Conservation (phyloP, 1,139 yeast species). For the Suhomyces panamericanus region DNA sequence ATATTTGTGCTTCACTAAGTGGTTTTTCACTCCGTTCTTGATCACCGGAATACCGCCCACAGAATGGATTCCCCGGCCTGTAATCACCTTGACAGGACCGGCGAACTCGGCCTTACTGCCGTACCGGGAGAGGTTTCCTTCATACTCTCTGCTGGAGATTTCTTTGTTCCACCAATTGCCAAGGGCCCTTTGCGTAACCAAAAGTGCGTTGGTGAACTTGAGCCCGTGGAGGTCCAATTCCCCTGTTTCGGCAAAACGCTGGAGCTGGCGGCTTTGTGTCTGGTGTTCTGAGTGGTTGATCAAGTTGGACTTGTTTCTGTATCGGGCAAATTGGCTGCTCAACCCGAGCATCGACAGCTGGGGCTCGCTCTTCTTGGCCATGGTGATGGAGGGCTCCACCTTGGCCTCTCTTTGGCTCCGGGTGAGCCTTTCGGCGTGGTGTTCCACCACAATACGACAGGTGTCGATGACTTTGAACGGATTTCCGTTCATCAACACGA, state of each 20-base stretch:
- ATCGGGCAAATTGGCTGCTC: slow-evolving; percentile 15
- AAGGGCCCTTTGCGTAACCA: slow-evolving; percentile 32
- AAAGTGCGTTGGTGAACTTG: slow-evolving; percentile 45
- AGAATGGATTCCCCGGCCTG: slow-evolving; percentile 69
- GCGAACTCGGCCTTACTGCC: slow-evolving; percentile 35
- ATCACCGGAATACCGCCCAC: slow-evolving; percentile 50
- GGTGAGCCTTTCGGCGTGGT: slow-evolving; percentile 21
- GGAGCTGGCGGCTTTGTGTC: slow-evolving; percentile 2
- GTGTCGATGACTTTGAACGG: slow-evolving; percentile 31
- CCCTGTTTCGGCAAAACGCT: slow-evolving; percentile 14
- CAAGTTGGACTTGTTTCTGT: slow-evolving; percentile 8
- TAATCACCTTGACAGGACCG: slow-evolving; percentile 43
- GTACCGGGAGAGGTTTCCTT: slow-evolving; percentile 35
- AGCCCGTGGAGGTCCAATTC: slow-evolving; percentile 55
- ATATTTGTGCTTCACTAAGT: slow-evolving; percentile 35
- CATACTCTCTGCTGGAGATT: slow-evolving; percentile 34
- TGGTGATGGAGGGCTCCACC: neutral
- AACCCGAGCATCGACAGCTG: slow-evolving; percentile 3
- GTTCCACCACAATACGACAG: slow-evolving; percentile 26
- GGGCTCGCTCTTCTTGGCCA: neutral
- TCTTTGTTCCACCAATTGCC: slow-evolving; percentile 59
- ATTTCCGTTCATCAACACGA: slow-evolving; percentile 44
- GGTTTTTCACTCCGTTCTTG: slow-evolving; percentile 36
- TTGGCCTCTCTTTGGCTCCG: neutral
- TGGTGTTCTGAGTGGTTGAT: slow-evolving; percentile 6